A percentile compares a stretch with the other conserved stretches of the same genome.
Conservation (phyloP, 176 grass and related monocot species). For the Poa pratensis region DNA sequence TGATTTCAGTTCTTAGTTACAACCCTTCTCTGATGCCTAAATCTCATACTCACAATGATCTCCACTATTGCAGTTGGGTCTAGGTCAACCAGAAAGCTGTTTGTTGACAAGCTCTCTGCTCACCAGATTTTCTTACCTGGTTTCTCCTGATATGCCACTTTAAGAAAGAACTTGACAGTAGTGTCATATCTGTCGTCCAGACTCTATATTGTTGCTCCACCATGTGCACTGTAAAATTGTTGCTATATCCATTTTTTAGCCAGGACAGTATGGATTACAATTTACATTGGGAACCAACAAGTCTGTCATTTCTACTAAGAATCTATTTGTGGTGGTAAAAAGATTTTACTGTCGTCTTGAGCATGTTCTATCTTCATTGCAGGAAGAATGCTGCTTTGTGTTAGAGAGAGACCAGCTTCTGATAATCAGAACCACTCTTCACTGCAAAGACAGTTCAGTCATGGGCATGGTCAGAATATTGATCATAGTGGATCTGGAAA, state of each 20-base stretch:
- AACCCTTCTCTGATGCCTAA: slow-evolving; percentile 25
- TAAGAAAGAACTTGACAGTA: not conserved
- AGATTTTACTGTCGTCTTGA: slow-evolving; percentile 5
- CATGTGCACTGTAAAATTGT: not conserved
- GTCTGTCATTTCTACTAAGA: not conserved
- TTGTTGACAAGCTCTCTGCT: not conserved
- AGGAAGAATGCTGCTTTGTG: slow-evolving; percentile 94
- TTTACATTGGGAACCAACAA: not conserved
- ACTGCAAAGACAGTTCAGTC: slow-evolving; percentile 91
- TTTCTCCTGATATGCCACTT: not conserved
- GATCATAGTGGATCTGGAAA: slow-evolving; percentile 59
- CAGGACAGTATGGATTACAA: not conserved
- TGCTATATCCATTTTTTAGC: slow-evolving; percentile 4
- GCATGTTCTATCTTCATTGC: slow-evolving; percentile 5
- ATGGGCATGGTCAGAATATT: slow-evolving; percentile 69
- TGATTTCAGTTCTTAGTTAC: not conserved
- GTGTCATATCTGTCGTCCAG: not conserved
- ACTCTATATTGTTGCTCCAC: not conserved
- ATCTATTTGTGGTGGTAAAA: slow-evolving; percentile 6
- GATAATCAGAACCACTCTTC: slow-evolving; percentile 75
- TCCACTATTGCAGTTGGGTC: not conserved
- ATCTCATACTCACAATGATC: not conserved
- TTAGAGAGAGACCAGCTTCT: slow-evolving; percentile 80
- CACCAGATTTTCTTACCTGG: not conserved
- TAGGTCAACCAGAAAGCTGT: not conserved